Conservation (phyloP, 805 yeast genomes). For the Yarrowia sp. region DNA sequence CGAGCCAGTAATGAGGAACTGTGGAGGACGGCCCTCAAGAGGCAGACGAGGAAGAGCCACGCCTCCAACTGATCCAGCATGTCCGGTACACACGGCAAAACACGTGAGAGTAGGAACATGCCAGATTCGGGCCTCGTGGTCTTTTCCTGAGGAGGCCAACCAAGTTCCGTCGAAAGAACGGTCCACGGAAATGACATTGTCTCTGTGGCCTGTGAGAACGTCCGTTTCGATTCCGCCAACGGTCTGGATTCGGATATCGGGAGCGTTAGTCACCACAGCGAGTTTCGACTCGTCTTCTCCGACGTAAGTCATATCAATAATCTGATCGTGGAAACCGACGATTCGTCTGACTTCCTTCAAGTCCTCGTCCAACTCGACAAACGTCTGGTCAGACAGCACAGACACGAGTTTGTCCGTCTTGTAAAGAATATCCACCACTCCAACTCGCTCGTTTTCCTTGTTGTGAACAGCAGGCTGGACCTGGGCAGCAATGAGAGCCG, state of each 20-base stretch:
- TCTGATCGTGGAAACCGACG: slow-evolving; percentile 95
- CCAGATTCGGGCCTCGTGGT: slow-evolving; percentile 87
- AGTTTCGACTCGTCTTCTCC: slow-evolving; percentile 62
- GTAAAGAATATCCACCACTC: slow-evolving; percentile 63
- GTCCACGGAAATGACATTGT: slow-evolving; percentile 81
- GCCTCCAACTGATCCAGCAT: slow-evolving; percentile 85
- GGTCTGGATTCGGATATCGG: slow-evolving; percentile 74
- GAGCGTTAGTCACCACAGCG: slow-evolving; percentile 94
- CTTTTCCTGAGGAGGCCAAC: slow-evolving; percentile 93
- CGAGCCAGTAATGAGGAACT: slow-evolving; percentile 79
- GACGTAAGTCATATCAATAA: slow-evolving; percentile 84
- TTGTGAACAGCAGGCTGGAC: slow-evolving; percentile 48
- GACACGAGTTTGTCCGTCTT: slow-evolving; percentile 48
- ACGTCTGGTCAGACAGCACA: slow-evolving; percentile 82
- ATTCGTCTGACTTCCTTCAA: slow-evolving; percentile 57
- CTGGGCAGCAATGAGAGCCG: slow-evolving; percentile 55
- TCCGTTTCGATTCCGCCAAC: slow-evolving; percentile 64
- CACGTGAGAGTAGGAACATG: slow-evolving; percentile 55
- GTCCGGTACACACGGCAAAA: slow-evolving; percentile 79
- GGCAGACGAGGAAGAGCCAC: slow-evolving; percentile 70
- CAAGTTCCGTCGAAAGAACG: slow-evolving; percentile 80
- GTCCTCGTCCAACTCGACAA: slow-evolving; percentile 58
- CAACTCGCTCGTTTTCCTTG: slow-evolving; percentile 65
- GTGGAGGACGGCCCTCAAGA: slow-evolving; percentile 56
- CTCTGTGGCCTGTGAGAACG: slow-evolving; percentile 81